Evolutionary conservation across 257 asterid genomes (phyloP).

Genomic region (Pogostemon cablin): DNA sequence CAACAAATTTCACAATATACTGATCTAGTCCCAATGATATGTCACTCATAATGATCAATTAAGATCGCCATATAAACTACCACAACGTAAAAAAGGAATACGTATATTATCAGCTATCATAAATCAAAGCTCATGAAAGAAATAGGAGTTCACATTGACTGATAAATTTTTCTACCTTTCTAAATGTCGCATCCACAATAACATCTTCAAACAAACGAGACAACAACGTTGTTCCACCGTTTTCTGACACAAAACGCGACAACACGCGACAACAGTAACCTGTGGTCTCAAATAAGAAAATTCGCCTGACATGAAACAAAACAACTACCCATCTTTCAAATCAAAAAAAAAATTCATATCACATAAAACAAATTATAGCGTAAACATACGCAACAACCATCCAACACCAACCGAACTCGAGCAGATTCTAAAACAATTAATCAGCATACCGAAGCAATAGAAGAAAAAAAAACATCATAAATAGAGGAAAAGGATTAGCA

Average conservation of each 20-base stretch:
- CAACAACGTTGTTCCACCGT: not conserved
- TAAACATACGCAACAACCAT: not conserved
- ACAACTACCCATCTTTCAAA: not conserved
- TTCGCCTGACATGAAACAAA: not conserved
- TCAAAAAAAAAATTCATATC: not conserved
- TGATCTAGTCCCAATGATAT: slow-evolving; percentile 11
- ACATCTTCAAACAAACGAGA: slow-evolving; percentile 19
- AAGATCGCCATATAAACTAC: not conserved
- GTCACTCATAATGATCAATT: not conserved
- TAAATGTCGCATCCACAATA: not conserved
- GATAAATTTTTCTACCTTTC: slow-evolving; percentile 19
- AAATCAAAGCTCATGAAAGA: too few species aligned
- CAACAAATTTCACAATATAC: too few species aligned
- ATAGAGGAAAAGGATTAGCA: not conserved
- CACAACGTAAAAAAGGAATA: not conserved
- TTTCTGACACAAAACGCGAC: slow-evolving; percentile 4
- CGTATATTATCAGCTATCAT: not conserved
- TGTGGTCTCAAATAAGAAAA: slow-evolving; percentile 14
- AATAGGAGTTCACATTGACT: not conserved
- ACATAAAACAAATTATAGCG: not conserved
- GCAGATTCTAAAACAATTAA: slow-evolving; percentile 6
- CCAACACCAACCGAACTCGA: not conserved
- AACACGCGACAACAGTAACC: slow-evolving; percentile 11
- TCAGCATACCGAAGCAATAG: not conserved
- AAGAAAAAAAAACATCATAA: slow-evolving; percentile 1